phyloP scores from a whole-genome alignment of 2,329 filamentous ascomycete genomes.

The Colletotrichum sp. region DNA sequence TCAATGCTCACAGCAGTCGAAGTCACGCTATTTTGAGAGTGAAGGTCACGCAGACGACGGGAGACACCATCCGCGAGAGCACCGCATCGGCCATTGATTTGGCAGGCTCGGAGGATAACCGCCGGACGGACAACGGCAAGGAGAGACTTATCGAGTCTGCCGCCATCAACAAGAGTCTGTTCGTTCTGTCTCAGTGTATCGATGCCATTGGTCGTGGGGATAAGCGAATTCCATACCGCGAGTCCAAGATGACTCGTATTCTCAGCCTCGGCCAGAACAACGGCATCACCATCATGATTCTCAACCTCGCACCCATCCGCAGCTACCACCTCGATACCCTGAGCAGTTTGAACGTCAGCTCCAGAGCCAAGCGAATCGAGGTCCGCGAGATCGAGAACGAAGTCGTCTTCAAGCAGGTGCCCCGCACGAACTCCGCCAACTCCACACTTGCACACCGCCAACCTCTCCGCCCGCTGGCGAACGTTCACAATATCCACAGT shows the following conservation, averaged over 20 bases:
- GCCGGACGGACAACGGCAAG: constrained; percentile 91
- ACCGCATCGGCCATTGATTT: constrained; percentile 93
- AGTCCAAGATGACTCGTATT: constrained; percentile 97
- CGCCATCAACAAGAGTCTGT: constrained; percentile 96
- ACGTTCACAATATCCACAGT: constrained; percentile 75
- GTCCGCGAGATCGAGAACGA: constrained; percentile 96
- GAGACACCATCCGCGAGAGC: constrained; percentile 73
- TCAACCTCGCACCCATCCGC: constrained; percentile 89
- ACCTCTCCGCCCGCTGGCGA: constrained; percentile 78
- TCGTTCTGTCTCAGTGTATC: constrained; percentile 92
- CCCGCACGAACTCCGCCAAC: constrained; percentile 53
- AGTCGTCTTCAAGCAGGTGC: constrained; percentile 81
- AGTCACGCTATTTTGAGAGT: constrained; percentile 92
- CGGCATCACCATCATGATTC: constrained; percentile 93
- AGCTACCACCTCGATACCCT: constrained; percentile 94
- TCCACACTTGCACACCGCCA: constrained; percentile 64
- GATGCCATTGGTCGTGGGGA: constrained; percentile 84
- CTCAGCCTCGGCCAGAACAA: constrained; percentile 92
- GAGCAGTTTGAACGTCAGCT: constrained; percentile 93
- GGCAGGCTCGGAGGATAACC: constrained; percentile 94
- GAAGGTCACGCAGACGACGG: constrained; percentile 80
- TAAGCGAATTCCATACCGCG: constrained; percentile 86
- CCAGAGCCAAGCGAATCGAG: constrained; percentile 94
- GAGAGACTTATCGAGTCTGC: constrained; percentile 93
- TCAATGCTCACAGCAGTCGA: constrained; percentile 89